These are phyloP conservation scores for Lippia alba DNA, from an alignment of 305 asterid genomes.

Conservation along the genomic window DNA sequence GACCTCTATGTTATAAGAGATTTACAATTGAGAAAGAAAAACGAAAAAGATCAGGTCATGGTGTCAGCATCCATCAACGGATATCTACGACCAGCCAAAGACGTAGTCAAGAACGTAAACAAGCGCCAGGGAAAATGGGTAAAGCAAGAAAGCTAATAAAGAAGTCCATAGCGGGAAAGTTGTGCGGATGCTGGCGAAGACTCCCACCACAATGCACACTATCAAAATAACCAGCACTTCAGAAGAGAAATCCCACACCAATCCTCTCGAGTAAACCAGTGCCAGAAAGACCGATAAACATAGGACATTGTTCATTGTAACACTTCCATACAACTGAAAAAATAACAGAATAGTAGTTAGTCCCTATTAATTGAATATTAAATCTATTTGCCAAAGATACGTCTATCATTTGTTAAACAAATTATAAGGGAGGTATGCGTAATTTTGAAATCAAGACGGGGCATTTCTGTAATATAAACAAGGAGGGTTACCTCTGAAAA, in stretches of 20 bases:
- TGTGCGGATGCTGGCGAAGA: constrained; percentile 68
- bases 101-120: constrained; percentile 89
- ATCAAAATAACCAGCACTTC: constrained; percentile 88
- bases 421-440: neutral
- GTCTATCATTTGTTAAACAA: too few species aligned
- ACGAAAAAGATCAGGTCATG: neutral
- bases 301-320: constrained; percentile 85
- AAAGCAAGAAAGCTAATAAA: constrained; percentile 66
- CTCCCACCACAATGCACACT: constrained; percentile 85
- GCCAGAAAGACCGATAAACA: constrained; percentile 91
- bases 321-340: constrained; percentile 88
- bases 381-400: too few species aligned
- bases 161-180: constrained; percentile 94
- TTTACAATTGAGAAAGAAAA: neutral
- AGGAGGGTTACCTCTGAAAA: constrained; percentile 81
- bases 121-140: constrained; percentile 77
- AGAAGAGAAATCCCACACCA: constrained; percentile 91
- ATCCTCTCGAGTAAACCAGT: constrained; percentile 75
- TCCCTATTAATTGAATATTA: too few species aligned
- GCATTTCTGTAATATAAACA: neutral
- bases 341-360: too few species aligned
- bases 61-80: neutral
- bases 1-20: neutral
- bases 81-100: constrained; percentile 78
- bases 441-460: neutral